Evolutionary conservation across 2,329 filamentous ascomycete species (phyloP).

Genomic region (Madurella mycetomatis): DNA sequence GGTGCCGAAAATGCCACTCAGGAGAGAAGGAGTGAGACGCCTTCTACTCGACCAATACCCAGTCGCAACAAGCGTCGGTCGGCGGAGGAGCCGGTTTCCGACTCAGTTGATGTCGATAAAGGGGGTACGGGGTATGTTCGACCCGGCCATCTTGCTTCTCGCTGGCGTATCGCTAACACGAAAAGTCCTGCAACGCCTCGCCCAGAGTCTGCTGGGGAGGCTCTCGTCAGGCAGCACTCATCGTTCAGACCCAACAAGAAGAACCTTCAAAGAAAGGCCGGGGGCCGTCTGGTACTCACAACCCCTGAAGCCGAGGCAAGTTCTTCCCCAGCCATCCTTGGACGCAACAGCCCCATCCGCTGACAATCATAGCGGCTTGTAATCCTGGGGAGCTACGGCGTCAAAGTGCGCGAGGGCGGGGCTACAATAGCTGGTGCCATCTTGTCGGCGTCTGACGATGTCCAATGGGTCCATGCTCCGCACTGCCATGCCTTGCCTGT

Average conservation of each 20-base stretch:
- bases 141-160: not conserved
- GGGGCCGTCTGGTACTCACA: conserved; percentile 40
- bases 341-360: not conserved
- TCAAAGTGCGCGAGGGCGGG: conserved; percentile 58
- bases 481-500: conserved; percentile 67
- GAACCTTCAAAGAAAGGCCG: conserved; percentile 38
- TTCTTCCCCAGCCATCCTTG: not conserved
- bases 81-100: not conserved
- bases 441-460: conserved; percentile 44
- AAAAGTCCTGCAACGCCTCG: conserved; percentile 7
- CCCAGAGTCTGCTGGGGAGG: conserved; percentile 3
- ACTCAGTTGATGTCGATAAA: not conserved
- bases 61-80: conserved; percentile 9
- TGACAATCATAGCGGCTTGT: conserved; percentile 50
- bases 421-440: conserved; percentile 63
- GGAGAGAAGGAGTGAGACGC: not conserved
- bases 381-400: conserved; percentile 63
- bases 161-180: not conserved
- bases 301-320: conserved; percentile 48
- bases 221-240: conserved; percentile 34
- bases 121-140: conserved; percentile 6
- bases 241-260: conserved; percentile 44
- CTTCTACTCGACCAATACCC: not conserved
- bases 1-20: not conserved
- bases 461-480: conserved; percentile 60